Base-by-base conservation (phyloP, 495 filamentous ascomycete species). In the Neurospora sp. region DNA sequence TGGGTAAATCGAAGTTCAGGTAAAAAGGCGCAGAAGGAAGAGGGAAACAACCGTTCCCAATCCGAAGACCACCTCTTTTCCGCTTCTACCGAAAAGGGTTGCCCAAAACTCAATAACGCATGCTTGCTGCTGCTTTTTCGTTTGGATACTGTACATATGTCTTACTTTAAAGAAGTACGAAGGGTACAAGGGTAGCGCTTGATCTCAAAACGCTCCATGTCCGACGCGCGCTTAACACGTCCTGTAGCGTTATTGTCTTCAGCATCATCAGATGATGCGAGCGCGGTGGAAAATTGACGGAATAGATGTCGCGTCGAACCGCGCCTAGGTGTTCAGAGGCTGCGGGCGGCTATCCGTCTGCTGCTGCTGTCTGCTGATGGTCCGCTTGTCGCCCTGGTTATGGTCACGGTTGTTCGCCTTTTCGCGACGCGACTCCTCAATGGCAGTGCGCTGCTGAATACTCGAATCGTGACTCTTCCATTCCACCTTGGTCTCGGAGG, bases 401-500 rank as follows among this genome's bases (percentile, higher is more conserved):
- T 78, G 73, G 74, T 85, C 79, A 71, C 82, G 83, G 41, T 85
- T 83, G 40, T 85, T 82, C 16, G 86, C 83, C 79, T 94, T 94
- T 72, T 94, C 92, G 69, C 93, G 91, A 73, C 92, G 91, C 71
- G 91, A 91, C 78, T 94, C 91, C 79, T 94, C 92, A 71, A 94
- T 93, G 37, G 90, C 90, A 12, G 88, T 91, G 71, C 92, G 89
- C 80, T 94, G 92, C 73, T 91, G 90, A 75, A 94, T 93, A 81
- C 91, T 93, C 20, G 86, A 84, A 72, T 91, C 94, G 78, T 99
- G 96, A 78, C 91, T 94, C 84, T 97, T 96, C 91, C 93, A 99
- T 73, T 94, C 89, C 71, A 99, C 89, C 75, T 91, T 93, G 68
- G 96, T 99, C 78, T 97, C 95, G 20, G 87, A 78, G 3, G 96